These are phyloP conservation scores for Euphorbia tirucalli DNA, from an alignment of 345 rosid genomes.

Conservation along the genomic window DNA sequence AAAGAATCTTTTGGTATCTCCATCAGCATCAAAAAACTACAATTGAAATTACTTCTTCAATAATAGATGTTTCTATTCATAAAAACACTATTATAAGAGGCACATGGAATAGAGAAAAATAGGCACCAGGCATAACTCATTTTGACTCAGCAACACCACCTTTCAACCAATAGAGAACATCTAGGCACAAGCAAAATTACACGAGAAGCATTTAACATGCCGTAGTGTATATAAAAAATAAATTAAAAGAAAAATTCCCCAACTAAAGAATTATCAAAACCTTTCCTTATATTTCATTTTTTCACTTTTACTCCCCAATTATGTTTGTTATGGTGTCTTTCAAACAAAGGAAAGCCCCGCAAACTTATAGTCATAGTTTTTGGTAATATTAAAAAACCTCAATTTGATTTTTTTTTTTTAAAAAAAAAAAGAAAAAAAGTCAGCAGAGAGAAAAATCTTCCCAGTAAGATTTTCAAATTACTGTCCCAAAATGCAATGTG, in stretches of 20 bases:
- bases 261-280: no score
- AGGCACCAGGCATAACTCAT: not conserved
- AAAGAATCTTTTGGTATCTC: no score
- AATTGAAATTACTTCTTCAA: constrained; percentile 14
- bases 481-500: constrained; percentile 42
- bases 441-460: no score
- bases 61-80: not conserved
- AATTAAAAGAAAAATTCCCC: no score
- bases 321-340: not conserved
- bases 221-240: no score
- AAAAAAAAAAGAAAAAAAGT: not conserved
- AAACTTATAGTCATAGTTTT: not conserved
- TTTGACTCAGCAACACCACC: not conserved
- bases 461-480: not conserved
- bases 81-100: not conserved
- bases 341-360: not conserved
- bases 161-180: not conserved
- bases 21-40: no score
- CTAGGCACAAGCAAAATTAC: not conserved
- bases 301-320: not conserved
- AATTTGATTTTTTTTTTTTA: not conserved
- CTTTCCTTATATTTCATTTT: not conserved
- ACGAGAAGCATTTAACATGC: no score
- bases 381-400: not conserved
- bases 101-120: not conserved